Evolutionary conservation across 2,329 filamentous ascomycete genomes (phyloP), one percentile per base, ranked within the genome.

Genomic region (Boeremia exigua): DNA sequence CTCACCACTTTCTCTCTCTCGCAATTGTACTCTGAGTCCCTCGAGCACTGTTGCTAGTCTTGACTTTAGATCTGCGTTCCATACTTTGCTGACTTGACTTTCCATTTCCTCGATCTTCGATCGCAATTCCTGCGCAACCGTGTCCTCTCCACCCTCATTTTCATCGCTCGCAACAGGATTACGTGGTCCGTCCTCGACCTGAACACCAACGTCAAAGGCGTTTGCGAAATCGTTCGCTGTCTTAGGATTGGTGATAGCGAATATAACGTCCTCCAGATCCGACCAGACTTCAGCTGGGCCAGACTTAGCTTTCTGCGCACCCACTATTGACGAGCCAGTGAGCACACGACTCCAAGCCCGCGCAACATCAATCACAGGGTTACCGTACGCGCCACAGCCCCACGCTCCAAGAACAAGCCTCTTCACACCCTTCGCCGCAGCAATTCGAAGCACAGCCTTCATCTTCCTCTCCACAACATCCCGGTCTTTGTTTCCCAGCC

Each of bases 361-460:
- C 12, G 86, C 85, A 28, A 88, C 74, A 68, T 88, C 84, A 1
- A 73, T 73, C 0, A 86, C 80, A 0, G 86, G 86, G 58, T 88
- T 88, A 0, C 84, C 85, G 54, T 87, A 86, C 0, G 84, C 84
- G 2, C 86, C 86, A 56, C 85, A 88, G 0, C 86, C 86, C 85
- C 86, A 88, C 0, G 86, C 85, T 0, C 86, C 86, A 0, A 88
- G 75, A 0, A 89, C 82, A 0, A 88, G 62, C 51, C 75, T 80
- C 33, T 73, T 76, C 4, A 77, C 77, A 0, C 81, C 80, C 54
- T 73, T 65, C 8, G 77, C 69, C 2, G 79, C 77, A 5, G 58
- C 62, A 4, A 88, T 80, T 1, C 84, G 77, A 69, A 88, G 65
- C 1, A 87, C 84, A 6, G 78, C 79, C 25, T 78, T 77, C 80